These are phyloP conservation scores for Pseudogymnoascus sp. DNA, from an alignment of 2,329 filamentous ascomycete species.

Conservation along the genomic window DNA sequence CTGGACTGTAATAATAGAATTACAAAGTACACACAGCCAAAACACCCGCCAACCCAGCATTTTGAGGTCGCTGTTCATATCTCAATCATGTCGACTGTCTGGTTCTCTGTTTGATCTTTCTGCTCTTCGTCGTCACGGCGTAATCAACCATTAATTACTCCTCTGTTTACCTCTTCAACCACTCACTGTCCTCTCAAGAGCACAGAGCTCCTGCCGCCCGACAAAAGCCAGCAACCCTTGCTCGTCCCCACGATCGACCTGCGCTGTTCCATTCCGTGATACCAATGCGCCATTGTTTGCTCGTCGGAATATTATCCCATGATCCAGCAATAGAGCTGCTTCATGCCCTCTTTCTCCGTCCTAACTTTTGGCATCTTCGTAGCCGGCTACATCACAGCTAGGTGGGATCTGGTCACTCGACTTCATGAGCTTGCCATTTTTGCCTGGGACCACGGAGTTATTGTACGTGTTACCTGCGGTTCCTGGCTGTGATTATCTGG, in stretches of 20 bases:
- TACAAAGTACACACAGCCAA: constrained; percentile 4
- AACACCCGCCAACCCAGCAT: neutral
- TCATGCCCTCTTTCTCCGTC: constrained; percentile 95
- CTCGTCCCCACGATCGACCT: neutral
- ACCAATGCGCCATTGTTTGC: constrained; percentile 10
- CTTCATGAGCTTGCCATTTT: constrained; percentile 96
- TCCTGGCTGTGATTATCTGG: neutral
- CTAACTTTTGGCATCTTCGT: constrained; percentile 97
- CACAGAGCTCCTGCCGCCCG: neutral
- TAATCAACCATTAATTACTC: neutral
- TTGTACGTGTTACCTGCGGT: constrained; percentile 51
- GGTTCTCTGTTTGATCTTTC: neutral
- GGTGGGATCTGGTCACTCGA: constrained; percentile 96
- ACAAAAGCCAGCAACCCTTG: neutral
- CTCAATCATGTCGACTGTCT: neutral
- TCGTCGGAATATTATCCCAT: constrained; percentile 11
- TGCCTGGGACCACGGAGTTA: constrained; percentile 97
- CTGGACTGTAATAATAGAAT: constrained; percentile 6
- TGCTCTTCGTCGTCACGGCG: neutral
- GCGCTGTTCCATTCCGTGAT: neutral
- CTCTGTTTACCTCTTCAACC: neutral
- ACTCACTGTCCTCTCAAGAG: neutral
- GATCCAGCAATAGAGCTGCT: constrained; percentile 26
- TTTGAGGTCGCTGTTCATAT: neutral
- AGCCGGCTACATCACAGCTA: constrained; percentile 97